phyloP scores from a whole-genome alignment of 495 filamentous ascomycete species.

The Glonium stellatum region DNA sequence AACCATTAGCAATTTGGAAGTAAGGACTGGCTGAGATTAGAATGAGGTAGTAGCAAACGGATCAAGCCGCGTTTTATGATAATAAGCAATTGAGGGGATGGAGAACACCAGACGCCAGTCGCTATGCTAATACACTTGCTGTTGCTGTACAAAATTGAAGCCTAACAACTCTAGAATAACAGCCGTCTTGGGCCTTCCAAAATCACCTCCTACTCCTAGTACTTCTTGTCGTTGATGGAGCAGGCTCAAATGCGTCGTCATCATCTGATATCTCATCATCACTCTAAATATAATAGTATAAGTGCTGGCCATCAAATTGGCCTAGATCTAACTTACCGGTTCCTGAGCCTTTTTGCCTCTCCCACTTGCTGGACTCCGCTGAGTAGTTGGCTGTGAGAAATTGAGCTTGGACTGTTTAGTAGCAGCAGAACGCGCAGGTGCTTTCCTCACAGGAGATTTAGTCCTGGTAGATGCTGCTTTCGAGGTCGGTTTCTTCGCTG shows the following conservation, averaged over 20 bases:
- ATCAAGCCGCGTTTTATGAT: neutral
- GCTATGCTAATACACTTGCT: neutral
- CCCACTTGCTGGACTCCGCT: slow-evolving; percentile 33
- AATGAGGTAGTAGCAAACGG: neutral
- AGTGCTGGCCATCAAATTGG: neutral
- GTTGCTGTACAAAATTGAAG: neutral
- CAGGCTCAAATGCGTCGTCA: slow-evolving; percentile 62
- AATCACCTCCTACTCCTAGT: slow-evolving; percentile 15
- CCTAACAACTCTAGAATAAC: neutral
- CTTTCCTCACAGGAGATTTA: slow-evolving; percentile 33
- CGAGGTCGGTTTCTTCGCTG: slow-evolving; percentile 43
- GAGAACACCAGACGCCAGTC: slow-evolving; percentile 1
- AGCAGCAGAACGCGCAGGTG: slow-evolving; percentile 37
- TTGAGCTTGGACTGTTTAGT: slow-evolving; percentile 63
- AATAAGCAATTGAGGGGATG: neutral
- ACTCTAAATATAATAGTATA: slow-evolving; percentile 42
- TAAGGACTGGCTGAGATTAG: neutral
- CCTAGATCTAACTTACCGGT: slow-evolving; percentile 30
- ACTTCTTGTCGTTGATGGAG: slow-evolving; percentile 14
- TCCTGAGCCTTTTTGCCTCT: slow-evolving; percentile 35
- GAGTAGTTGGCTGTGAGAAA: slow-evolving; percentile 48
- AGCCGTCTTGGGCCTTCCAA: neutral
- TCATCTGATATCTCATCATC: slow-evolving; percentile 69
- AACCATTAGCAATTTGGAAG: neutral
- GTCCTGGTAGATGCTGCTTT: slow-evolving; percentile 30